Percentiles rank a stretch among this genome's conserved stretches.
Evolutionary conservation across 116 monocot genomes (phyloP).

Genomic region (Thalassia testudinum): DNA sequence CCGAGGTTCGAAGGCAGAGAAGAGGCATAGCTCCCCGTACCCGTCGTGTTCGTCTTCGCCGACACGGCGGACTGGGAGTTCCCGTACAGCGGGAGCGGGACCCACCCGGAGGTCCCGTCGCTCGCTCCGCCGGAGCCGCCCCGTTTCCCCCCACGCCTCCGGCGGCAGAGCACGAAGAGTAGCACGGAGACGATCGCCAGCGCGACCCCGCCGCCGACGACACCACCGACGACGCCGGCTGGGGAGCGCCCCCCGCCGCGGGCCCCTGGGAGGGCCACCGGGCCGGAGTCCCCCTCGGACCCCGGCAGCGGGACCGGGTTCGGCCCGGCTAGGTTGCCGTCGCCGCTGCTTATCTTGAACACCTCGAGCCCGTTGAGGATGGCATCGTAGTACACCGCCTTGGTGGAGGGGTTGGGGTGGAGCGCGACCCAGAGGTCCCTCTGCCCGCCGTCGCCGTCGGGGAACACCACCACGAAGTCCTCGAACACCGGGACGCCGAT

Average conservation of each 20-base stretch:
- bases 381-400: slow-evolving; percentile 9
- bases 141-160: too few relatives aligned
- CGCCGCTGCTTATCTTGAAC: slow-evolving; percentile 11
- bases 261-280: too few relatives aligned
- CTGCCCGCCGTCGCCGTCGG: background rate
- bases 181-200: slow-evolving; percentile 2
- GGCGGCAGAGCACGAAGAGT: background rate
- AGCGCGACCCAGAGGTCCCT: slow-evolving; percentile 10
- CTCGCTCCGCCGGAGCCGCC: background rate
- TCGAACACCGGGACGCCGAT: slow-evolving; percentile 11
- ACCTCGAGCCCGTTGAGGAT: slow-evolving; percentile 26
- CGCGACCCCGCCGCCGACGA: slow-evolving; percentile 2
- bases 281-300: background rate
- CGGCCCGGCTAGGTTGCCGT: slow-evolving; percentile 20
- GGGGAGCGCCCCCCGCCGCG: background rate
- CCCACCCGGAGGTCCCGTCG: background rate
- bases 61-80: too few relatives aligned
- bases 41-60: background rate
- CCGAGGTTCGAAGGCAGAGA: slow-evolving; percentile 6
- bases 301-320: slow-evolving; percentile 2
- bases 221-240: slow-evolving; percentile 3
- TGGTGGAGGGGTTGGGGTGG: slow-evolving; percentile 1
- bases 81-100: too few relatives aligned
- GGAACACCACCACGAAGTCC: slow-evolving; percentile 6
- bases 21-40: background rate